Conservation (phyloP, 2,329 filamentous ascomycete species). For the Ceratocystis albifundus region DNA sequence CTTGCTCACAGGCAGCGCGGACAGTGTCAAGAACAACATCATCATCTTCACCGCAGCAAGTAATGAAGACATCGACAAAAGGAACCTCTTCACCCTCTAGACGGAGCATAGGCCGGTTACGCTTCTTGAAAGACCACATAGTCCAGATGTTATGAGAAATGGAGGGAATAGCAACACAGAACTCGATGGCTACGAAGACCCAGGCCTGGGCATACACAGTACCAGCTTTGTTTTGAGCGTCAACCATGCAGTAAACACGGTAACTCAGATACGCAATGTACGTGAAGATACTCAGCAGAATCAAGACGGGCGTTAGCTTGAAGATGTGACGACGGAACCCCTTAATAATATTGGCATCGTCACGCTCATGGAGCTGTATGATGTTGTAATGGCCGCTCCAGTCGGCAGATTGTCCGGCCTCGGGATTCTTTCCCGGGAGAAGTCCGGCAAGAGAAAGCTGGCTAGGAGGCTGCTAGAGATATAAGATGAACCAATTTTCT, state of each 20-base stretch:
- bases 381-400: conserved; percentile 26
- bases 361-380: conserved; percentile 34
- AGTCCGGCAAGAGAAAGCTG: conserved; percentile 34
- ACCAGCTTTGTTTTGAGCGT: conserved; percentile 35
- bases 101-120: conserved; percentile 42
- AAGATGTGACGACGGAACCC: conserved; percentile 36
- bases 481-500: conserved; percentile 11
- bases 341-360: conserved; percentile 36
- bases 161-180: conserved; percentile 42
- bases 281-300: conserved; percentile 33
- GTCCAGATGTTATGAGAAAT: conserved; percentile 48
- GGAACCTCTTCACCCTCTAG: conserved; percentile 40
- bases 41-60: conserved; percentile 46
- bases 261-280: conserved; percentile 40
- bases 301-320: conserved; percentile 32
- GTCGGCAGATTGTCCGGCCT: conserved; percentile 21
- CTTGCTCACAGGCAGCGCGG: conserved; percentile 41
- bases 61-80: conserved; percentile 46
- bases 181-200: conserved; percentile 46
- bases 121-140: conserved; percentile 45
- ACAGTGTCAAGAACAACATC: conserved; percentile 47
- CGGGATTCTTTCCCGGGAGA: conserved; percentile 29
- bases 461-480: conserved; percentile 33
- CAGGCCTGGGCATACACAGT: conserved; percentile 41
- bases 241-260: conserved; percentile 42